phyloP scores from a whole-genome alignment of 805 yeast species.

The Ogataea pini region DNA sequence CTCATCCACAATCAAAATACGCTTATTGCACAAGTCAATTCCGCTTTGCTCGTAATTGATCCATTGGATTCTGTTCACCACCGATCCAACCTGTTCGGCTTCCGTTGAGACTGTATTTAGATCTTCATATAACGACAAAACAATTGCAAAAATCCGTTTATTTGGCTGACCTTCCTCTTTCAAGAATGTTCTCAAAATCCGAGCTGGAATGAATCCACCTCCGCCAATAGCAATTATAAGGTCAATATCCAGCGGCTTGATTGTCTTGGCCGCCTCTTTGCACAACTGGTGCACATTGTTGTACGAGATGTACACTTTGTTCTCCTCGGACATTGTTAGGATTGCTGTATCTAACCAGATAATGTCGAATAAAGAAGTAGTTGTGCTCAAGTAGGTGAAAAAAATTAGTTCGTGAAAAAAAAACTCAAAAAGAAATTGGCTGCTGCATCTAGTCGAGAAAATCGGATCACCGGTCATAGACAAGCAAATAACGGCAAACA shows the following conservation, averaged over 20 bases:
- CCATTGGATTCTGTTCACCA: slow-evolving; percentile 82
- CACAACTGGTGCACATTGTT: slow-evolving; percentile 70
- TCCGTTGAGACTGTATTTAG: slow-evolving; percentile 58
- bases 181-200: slow-evolving; percentile 90
- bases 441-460: not conserved
- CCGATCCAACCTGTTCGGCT: slow-evolving; percentile 60
- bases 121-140: slow-evolving; percentile 88
- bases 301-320: slow-evolving; percentile 73
- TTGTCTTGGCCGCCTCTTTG: slow-evolving; percentile 51
- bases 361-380: not conserved
- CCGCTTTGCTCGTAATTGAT: slow-evolving; percentile 70
- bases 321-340: slow-evolving; percentile 16
- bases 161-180: slow-evolving; percentile 87
- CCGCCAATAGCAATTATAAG: slow-evolving; percentile 88
- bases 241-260: slow-evolving; percentile 78
- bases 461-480: not conserved
- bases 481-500: not conserved
- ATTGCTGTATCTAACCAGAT: no score
- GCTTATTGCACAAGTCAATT: slow-evolving; percentile 64
- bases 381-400: not conserved
- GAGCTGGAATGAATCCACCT: slow-evolving; percentile 94
- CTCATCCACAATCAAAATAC: slow-evolving; percentile 74
- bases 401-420: not conserved
- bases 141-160: slow-evolving; percentile 92
- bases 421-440: not conserved